Conservation (phyloP, 192 early-diverging fungal genomes). For the Gigaspora rosea region DNA sequence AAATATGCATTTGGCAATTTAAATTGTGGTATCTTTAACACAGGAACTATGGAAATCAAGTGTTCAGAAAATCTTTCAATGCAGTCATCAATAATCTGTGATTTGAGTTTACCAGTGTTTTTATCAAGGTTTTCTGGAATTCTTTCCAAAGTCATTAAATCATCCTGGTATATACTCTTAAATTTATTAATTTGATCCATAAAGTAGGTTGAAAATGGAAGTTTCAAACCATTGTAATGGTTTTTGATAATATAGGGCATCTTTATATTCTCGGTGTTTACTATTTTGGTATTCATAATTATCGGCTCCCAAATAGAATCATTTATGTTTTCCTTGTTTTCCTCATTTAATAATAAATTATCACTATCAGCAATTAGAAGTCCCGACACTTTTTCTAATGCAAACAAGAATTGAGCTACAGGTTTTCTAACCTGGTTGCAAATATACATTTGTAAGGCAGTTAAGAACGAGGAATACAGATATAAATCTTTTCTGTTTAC, state of each 20-base stretch:
- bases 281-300: constrained; percentile 20
- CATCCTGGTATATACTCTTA: constrained; percentile 5
- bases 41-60: background rate
- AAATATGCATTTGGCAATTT: background rate
- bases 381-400: constrained; percentile 14
- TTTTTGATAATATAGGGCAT: background rate
- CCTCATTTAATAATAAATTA: background rate
- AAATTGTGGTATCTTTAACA: background rate
- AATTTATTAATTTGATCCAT: constrained; percentile 14
- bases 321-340: background rate
- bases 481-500: constrained; percentile 1
- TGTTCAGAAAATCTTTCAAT: background rate
- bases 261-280: constrained; percentile 15
- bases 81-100: background rate
- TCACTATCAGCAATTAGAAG: background rate
- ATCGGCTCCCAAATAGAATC: constrained; percentile 17
- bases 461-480: constrained; percentile 22
- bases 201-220: constrained; percentile 25
- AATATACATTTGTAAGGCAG: constrained; percentile 22
- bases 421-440: constrained; percentile 17
- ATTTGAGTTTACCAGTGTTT: background rate
- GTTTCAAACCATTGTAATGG: background rate
- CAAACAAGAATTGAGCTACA: constrained; percentile 23
- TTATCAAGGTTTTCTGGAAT: constrained; percentile 18
- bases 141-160: background rate